Evolutionary conservation across 495 filamentous ascomycete species (phyloP).

Genomic region (Penicillium macrosclerotiorum): DNA sequence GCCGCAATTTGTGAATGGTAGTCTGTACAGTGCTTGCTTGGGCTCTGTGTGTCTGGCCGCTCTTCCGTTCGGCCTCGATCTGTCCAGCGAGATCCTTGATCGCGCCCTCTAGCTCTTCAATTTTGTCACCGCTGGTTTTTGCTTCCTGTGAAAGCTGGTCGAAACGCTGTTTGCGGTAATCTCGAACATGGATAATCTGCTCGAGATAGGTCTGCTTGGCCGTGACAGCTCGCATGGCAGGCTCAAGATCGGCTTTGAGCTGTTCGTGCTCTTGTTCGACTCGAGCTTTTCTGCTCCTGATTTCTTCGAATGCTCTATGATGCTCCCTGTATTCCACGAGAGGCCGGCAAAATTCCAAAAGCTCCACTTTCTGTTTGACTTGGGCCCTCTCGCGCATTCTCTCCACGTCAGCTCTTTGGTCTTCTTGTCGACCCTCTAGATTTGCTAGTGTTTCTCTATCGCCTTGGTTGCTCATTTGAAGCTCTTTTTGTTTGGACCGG

Average conservation of each 20-base stretch:
- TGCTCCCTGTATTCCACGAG: conserved; percentile 59
- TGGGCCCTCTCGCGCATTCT: conserved; percentile 71
- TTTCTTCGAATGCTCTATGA: conserved; percentile 27
- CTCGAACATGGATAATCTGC: conserved; percentile 47
- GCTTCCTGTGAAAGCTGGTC: conserved; percentile 52
- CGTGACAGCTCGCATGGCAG: conserved; percentile 63
- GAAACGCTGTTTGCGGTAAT: conserved; percentile 49
- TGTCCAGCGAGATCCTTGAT: conserved; percentile 55
- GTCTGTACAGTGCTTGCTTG: conserved; percentile 45
- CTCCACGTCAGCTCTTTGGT: conserved; percentile 78
- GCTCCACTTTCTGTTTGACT: conserved; percentile 62
- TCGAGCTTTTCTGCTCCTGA: conserved; percentile 46
- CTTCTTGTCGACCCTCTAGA: conserved; percentile 71
- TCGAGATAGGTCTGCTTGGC: conserved; percentile 61
- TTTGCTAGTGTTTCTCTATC: conserved; percentile 62
- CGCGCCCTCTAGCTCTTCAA: conserved; percentile 52
- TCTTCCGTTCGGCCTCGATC: conserved; percentile 57
- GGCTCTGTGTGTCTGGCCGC: conserved; percentile 47
- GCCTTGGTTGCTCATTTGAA: conserved; percentile 55
- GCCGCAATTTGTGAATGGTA: conserved; percentile 42
- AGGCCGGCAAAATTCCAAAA: conserved; percentile 63
- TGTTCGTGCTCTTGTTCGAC: conserved; percentile 51
- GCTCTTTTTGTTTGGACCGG: conserved; percentile 64
- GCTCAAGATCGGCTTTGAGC: conserved; percentile 61
- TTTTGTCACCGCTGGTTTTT: conserved; percentile 42